Percentiles rank a stretch among this genome's conserved stretches.
phyloP scores from a whole-genome alignment of 2,329 filamentous ascomycete genomes.

The Pyricularia sp. region DNA sequence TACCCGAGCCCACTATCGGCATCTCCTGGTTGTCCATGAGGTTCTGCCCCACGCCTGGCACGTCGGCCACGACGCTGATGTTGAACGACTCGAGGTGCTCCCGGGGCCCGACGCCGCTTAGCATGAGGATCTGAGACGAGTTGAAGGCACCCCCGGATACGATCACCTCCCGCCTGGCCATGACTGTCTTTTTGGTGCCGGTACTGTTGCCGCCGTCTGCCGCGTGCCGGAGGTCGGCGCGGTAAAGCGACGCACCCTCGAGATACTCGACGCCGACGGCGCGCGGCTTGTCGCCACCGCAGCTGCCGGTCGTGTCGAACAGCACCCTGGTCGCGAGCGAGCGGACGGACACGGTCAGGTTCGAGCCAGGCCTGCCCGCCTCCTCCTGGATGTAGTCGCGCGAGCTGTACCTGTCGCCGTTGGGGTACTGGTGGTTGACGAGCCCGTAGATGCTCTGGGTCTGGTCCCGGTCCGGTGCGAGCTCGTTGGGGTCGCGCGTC shows the following conservation, averaged over 20 bases:
- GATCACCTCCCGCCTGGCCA: conserved; percentile 30
- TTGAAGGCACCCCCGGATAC: conserved; percentile 37
- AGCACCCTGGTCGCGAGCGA: conserved; percentile 18
- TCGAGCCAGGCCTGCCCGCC: conserved; percentile 11
- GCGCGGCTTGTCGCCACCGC: conserved; percentile 9
- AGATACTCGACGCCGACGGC: conserved; percentile 22
- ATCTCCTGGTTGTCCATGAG: conserved; percentile 31
- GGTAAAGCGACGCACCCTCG: conserved; percentile 19
- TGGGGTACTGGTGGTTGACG: conserved; percentile 14
- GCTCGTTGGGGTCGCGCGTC: conserved; percentile 37
- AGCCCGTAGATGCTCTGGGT: conserved; percentile 15
- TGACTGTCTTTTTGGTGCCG: conserved; percentile 12
- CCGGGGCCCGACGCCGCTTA: conserved; percentile 13
- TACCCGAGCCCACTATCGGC: conserved; percentile 18
- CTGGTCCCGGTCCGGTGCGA: conserved; percentile 17
- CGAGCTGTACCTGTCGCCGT: conserved; percentile 15
- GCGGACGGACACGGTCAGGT: conserved; percentile 14
- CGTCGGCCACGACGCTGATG: conserved; percentile 30
- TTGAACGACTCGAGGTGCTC: conserved; percentile 25
- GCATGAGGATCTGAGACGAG: conserved; percentile 36
- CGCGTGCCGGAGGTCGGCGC: conserved; percentile 14
- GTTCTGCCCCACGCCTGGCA: conserved; percentile 37
- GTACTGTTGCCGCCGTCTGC: conserved; percentile 8
- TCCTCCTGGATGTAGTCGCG: conserved; percentile 15
- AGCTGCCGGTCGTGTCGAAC: conserved; percentile 10